Base-by-base conservation (phyloP, 1,284 basidiomycete genomes). In the Cystobasidium slooffiae region DNA sequence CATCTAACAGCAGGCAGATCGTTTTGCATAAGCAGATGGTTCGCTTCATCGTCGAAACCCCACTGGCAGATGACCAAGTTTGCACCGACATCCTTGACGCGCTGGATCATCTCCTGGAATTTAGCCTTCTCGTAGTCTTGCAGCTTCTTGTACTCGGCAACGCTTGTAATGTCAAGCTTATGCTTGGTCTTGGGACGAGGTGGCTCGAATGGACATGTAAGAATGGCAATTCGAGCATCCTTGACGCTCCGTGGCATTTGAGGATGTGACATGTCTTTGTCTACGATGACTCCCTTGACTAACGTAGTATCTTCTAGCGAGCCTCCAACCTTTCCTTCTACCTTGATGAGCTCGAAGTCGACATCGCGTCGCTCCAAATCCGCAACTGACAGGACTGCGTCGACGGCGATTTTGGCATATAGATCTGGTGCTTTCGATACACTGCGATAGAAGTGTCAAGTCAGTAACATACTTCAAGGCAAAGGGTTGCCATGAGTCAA, bases 41-140 rank as follows among this genome's bases (percentile, higher is more conserved):
- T 99, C 72, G 96, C 96, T 85, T 99, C 96, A 82, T 99, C 97
- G 81, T 99, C 96, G 82, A 99, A 99, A 77, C 96, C 96, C 96
- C 96, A 99, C 83, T 99, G 97, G 84, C 96, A 99, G 80, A 99
- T 97, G 78, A 99, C 96, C 74, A 99, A 84, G 84, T 99, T 99
- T 37, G 97, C 95, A 43, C 97, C 96, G n/a, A 94, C 91, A 81
- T 97, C 91, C 84, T 98, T 97, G 78, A 99, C 95, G 81, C 88
- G 87, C 84, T 92, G 91, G 84, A 99, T 98, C 97, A 99, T 99
- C 81, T 94, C 90, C 79, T 88, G 86, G 81, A 99, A 99, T 85
- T 96, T 99, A 81, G 91, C 90, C 84, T 92, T 92, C 85, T 99
- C 97, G 82, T 99, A 99, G 77, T 90, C 91, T 78, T 93, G 88